These are phyloP conservation scores for Leccinum pellstonianum DNA, from an alignment of 768 basidiomycete species.

Conservation along the genomic window DNA sequence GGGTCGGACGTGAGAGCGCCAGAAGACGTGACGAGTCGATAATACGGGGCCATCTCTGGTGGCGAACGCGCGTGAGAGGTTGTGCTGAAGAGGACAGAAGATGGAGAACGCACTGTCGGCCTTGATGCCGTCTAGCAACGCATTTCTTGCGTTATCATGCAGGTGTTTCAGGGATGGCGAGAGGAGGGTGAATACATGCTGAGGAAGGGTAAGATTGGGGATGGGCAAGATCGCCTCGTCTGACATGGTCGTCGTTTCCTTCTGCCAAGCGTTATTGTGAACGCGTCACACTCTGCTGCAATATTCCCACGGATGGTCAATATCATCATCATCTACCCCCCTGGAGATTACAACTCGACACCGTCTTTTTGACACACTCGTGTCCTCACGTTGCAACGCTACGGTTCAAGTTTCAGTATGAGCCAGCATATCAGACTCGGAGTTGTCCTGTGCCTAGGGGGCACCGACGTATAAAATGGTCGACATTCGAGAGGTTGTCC, in stretches of 20 bases:
- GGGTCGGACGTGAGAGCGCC: conserved; percentile 45
- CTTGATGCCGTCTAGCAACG: conserved; percentile 72
- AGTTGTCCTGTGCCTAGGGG: background rate
- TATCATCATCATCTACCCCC: no score
- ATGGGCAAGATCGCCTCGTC: conserved; percentile 84
- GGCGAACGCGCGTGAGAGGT: background rate
- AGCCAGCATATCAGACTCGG: background rate
- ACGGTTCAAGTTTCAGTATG: background rate
- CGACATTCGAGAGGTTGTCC: background rate
- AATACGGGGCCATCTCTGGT: conserved; percentile 89
- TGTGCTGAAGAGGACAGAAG: background rate
- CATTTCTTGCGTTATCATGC: conserved; percentile 63
- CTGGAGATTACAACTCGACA: background rate
- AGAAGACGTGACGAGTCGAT: conserved; percentile 53
- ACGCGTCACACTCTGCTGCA: conserved; percentile 18
- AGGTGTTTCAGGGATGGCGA: conserved; percentile 57
- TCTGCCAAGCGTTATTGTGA: background rate
- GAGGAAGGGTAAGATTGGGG: conserved; percentile 81
- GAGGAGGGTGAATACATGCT: conserved; percentile 74
- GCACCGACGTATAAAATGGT: conserved; percentile 7
- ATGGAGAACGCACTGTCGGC: conserved; percentile 62
- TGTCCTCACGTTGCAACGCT: background rate
- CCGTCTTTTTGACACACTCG: background rate
- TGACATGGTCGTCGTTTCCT: conserved; percentile 50
- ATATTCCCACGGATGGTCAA: background rate